Percentiles rank a stretch among this genome's conserved stretches.
phyloP scores from a whole-genome alignment of 495 filamentous ascomycete genomes.

The Aspergillus haitiensis region DNA sequence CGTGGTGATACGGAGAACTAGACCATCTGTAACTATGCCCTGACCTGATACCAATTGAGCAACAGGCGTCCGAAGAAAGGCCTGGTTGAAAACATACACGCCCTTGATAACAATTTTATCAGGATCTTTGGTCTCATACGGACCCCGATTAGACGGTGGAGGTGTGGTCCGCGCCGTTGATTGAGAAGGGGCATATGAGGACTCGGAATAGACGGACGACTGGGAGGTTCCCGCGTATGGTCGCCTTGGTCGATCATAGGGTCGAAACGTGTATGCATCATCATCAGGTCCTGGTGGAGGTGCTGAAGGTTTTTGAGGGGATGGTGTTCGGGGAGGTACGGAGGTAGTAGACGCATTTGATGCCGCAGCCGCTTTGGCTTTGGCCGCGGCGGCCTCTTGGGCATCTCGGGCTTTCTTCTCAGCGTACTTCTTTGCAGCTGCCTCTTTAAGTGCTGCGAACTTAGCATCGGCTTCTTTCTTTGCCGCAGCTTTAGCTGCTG shows the following conservation, averaged over 20 bases:
- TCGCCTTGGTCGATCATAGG: constrained; percentile 73
- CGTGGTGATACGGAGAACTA: constrained; percentile 79
- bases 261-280: constrained; percentile 72
- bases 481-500: constrained; percentile 44
- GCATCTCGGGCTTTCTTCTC: constrained; percentile 48
- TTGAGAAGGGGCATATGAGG: constrained; percentile 77
- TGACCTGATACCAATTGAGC: constrained; percentile 77
- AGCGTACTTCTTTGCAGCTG: constrained; percentile 46
- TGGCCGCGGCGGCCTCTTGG: constrained; percentile 32
- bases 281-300: constrained; percentile 63
- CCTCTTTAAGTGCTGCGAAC: constrained; percentile 48
- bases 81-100: constrained; percentile 85
- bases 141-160: constrained; percentile 70
- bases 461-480: constrained; percentile 50
- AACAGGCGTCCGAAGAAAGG: constrained; percentile 75
- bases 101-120: constrained; percentile 92
- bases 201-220: constrained; percentile 75
- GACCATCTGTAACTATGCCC: constrained; percentile 77
- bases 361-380: constrained; percentile 33
- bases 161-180: constrained; percentile 84
- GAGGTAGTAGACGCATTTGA: constrained; percentile 28
- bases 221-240: constrained; percentile 47
- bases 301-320: constrained; percentile 57
- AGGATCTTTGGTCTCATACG: constrained; percentile 84
- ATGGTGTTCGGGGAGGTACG: constrained; percentile 45